Base-by-base conservation (phyloP, 2,329 filamentous ascomycete genomes). In the Malbranchea zuffiana region DNA sequence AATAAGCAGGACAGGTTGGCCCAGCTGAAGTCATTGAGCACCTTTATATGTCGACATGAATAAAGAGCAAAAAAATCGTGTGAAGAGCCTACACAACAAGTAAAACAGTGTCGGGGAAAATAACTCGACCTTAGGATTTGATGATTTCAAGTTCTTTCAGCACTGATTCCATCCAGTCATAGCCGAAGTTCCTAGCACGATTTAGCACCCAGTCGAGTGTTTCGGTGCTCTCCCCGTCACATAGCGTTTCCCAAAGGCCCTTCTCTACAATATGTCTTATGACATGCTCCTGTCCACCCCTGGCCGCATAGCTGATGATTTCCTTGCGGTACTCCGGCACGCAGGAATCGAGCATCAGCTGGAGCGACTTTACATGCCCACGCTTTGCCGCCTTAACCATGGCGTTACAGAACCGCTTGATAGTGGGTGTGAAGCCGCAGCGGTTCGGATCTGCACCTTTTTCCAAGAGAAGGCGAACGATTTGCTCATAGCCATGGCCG, bases 401-500 rank as follows among this genome's bases (percentile, higher is more conserved):
- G 18, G 20, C 18, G 27, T 18, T 37, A 37, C 13, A 24, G 7
- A 8, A 6, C 23, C n/a, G 10, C 3, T 19, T 1, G 8, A 3
- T 6, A n/a, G 29, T 19, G 6, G 15, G 13, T 28, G n/a, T 12
- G 2, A 20, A 5, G n/a, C n/a, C n/a, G n/a, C n/a, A n/a, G n/a
- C 20, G 35, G 17, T 40, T 35, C 21, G 37, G 31, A 35, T 35
- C 19, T 3, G 37, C 37, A 7, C 37, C 31, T 13, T 18, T 35
- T 2, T 30, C 32, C 11, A 40, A 30, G 17, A 40, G 24, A n/a
- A 40, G 24, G 4, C 15, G 16, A 8, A 37, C 35, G 4, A 37
- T 25, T 24, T 17, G 12, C 7, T 31, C 35, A 24, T 15, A 32
- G n/a, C 26, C 35, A 24, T 37, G 26, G n/a, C 28, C 19, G n/a